These are phyloP conservation scores for Dactylellina leptospora DNA, from an alignment of 2,329 filamentous ascomycete genomes.

Conservation along the genomic window DNA sequence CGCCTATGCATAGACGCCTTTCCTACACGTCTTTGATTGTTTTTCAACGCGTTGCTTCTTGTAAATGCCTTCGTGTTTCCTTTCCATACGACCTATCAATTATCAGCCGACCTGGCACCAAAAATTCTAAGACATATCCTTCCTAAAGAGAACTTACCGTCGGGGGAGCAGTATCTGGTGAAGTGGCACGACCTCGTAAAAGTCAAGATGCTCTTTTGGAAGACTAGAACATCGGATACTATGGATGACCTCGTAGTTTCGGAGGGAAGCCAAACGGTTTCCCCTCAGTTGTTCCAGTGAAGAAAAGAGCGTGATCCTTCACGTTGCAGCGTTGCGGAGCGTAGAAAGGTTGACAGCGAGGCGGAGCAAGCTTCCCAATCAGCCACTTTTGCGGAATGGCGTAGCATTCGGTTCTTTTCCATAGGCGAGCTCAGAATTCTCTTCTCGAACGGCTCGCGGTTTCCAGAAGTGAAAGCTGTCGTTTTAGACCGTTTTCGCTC, in stretches of 20 bases:
- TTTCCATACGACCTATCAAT: conserved; percentile 11
- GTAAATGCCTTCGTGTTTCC: conserved; percentile 7
- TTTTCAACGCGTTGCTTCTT: conserved; percentile 22
- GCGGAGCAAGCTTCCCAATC: conserved; percentile 17
- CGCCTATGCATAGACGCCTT: neutral
- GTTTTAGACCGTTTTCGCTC: neutral
- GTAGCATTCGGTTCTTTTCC: neutral
- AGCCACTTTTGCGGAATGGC: conserved; percentile 8
- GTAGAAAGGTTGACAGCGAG: conserved; percentile 30
- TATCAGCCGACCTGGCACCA: conserved; percentile 10
- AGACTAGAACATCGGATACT: neutral
- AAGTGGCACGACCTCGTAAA: neutral
- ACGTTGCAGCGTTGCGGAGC: conserved; percentile 26
- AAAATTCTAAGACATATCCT: conserved; percentile 22
- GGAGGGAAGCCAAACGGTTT: neutral
- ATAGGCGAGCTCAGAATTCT: neutral
- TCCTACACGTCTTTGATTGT: neutral
- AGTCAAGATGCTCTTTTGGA: conserved; percentile 2
- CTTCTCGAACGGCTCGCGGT: neutral
- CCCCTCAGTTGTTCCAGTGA: conserved; percentile 1
- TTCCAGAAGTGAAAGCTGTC: neutral
- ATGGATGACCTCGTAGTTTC: neutral
- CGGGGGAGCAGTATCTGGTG: neutral
- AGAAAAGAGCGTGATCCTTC: conserved; percentile 24
- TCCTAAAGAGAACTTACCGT: conserved; percentile 7